Conservation (phyloP, 2,329 filamentous ascomycete species). For the Aureobasidium lini region DNA sequence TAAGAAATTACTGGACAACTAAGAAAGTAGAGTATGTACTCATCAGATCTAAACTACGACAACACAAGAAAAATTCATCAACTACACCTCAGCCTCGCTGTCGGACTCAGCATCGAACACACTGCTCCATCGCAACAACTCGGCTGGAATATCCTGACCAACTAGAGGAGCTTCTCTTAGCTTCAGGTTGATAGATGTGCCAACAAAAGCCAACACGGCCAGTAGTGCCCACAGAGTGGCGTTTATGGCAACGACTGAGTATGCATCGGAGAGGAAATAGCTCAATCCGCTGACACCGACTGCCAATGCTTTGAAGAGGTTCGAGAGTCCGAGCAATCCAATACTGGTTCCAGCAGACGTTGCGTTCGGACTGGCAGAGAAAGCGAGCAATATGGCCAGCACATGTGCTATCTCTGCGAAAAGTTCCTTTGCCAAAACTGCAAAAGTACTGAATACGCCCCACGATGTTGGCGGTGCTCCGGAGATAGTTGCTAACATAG, state of each 20-base stretch:
- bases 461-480: not conserved
- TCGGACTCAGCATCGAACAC: conserved; percentile 37
- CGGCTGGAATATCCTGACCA: conserved; percentile 35
- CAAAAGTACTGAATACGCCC: conserved; percentile 27
- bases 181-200: conserved; percentile 38
- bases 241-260: conserved; percentile 37
- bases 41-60: not conserved
- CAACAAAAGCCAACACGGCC: conserved; percentile 32
- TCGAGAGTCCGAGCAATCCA: conserved; percentile 41
- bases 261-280: conserved; percentile 38
- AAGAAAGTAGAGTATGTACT: not conserved
- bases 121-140: conserved; percentile 39
- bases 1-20: not conserved
- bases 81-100: conserved; percentile 15
- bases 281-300: conserved; percentile 39
- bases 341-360: conserved; percentile 40
- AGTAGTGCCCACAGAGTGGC: conserved; percentile 39
- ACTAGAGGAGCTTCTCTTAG: conserved; percentile 39
- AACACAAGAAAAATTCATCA: not conserved
- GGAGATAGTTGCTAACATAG: conserved; percentile 25
- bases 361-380: conserved; percentile 41
- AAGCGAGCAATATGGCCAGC: conserved; percentile 38
- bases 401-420: conserved; percentile 36
- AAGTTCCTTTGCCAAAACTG: conserved; percentile 36
- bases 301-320: conserved; percentile 40